Conservation (phyloP, 371 early-diverging fungal genomes). For the Parasitella parasitica region DNA sequence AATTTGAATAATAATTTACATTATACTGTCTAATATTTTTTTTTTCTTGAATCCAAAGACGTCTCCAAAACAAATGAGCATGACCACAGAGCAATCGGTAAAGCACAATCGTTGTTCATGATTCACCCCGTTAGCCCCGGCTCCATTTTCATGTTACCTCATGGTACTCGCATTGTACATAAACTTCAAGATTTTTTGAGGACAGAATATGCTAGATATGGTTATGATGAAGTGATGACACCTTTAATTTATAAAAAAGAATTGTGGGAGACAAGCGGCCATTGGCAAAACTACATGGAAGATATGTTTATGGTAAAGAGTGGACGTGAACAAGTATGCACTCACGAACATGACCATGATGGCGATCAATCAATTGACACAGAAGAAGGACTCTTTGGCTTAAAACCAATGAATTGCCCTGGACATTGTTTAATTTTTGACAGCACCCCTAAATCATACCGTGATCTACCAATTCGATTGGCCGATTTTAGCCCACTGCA, state of each 20-base stretch:
- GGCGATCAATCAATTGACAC: slow-evolving; percentile 44
- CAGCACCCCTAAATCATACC: slow-evolving; percentile 80
- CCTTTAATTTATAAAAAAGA: slow-evolving; percentile 94
- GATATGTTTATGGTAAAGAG: slow-evolving; percentile 63
- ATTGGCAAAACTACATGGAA: slow-evolving; percentile 94
- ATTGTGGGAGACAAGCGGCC: slow-evolving; percentile 95
- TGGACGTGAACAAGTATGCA: slow-evolving; percentile 42
- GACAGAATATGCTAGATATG: slow-evolving; percentile 84
- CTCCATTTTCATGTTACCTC: slow-evolving; percentile 92
- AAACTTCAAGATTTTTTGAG: slow-evolving; percentile 68
- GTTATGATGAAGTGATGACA: slow-evolving; percentile 94
- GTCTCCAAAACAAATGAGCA: slow-evolving; percentile 33
- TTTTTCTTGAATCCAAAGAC: slow-evolving; percentile 8
- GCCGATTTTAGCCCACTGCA: slow-evolving; percentile 97
- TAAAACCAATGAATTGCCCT: slow-evolving; percentile 99
- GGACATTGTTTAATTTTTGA: slow-evolving; percentile 95
- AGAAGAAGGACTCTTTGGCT: slow-evolving; percentile 70
- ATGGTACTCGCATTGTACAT: slow-evolving; percentile 90
- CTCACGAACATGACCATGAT: slow-evolving; percentile 39
- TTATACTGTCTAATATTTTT: background rate
- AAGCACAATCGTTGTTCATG: slow-evolving; percentile 65
- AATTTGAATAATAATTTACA: background rate
- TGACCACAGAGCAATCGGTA: slow-evolving; percentile 98
- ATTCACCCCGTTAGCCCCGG: slow-evolving; percentile 88
- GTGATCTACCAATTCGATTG: slow-evolving; percentile 89